Percentiles rank a stretch among this genome's conserved stretches.
phyloP scores from a whole-genome alignment of 179 eudicot species.

The Silene vulgaris region DNA sequence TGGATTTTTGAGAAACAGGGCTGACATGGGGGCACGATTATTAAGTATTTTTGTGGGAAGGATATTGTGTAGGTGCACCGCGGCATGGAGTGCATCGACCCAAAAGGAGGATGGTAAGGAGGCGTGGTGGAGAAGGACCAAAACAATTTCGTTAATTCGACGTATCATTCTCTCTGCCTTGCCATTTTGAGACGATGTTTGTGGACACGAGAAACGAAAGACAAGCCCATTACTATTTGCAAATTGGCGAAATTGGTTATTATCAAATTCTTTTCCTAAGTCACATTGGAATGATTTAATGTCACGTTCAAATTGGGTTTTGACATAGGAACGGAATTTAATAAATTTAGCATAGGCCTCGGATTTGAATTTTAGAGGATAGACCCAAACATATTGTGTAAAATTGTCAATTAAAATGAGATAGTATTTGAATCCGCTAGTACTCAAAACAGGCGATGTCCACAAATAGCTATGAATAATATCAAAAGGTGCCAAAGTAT shows the following conservation, averaged over 20 bases:
- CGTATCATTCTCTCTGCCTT: background rate
- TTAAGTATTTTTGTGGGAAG: background rate
- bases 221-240: background rate
- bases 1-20: background rate
- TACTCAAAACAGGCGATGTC: no score
- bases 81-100: no score
- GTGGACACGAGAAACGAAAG: background rate
- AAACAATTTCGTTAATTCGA: background rate
- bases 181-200: background rate
- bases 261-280: background rate
- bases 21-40: background rate
- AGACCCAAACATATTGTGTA: no score
- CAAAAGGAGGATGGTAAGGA: no score
- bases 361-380: no score
- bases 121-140: no score
- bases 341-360: background rate
- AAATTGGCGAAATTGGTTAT: background rate
- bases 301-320: background rate
- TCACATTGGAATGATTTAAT: background rate
- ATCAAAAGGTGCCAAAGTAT: no score
- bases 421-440: no score
- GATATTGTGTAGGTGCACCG: background rate
- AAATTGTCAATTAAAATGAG: no score
- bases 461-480: no score
- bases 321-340: background rate